Percentiles rank a stretch among this genome's conserved stretches.
phyloP scores from a whole-genome alignment of 805 yeast genomes.

The Lipomyces japonicus region DNA sequence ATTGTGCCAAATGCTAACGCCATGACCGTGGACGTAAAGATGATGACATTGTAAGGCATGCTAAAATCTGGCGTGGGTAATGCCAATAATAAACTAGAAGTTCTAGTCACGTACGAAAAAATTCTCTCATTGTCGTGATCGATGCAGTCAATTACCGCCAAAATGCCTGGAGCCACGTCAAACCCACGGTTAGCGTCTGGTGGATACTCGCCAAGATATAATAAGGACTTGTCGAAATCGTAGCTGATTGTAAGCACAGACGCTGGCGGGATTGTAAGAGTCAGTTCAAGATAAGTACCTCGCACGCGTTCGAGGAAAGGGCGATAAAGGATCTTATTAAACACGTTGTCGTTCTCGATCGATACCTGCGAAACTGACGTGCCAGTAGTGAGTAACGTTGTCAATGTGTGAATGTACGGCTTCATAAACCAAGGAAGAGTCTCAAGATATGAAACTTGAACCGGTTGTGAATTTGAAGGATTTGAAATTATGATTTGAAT shows the following conservation, averaged over 20 bases:
- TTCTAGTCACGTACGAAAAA: slow-evolving; percentile 46
- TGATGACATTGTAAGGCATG: slow-evolving; percentile 97
- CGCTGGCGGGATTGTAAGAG: slow-evolving; percentile 57
- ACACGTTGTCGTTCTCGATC: slow-evolving; percentile 29
- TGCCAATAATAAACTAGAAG: slow-evolving; percentile 80
- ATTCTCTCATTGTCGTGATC: not conserved
- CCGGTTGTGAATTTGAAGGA: slow-evolving; percentile 47
- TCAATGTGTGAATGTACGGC: slow-evolving; percentile 68
- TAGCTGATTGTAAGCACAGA: slow-evolving; percentile 43
- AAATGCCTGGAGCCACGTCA: slow-evolving; percentile 85
- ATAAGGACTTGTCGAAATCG: slow-evolving; percentile 80
- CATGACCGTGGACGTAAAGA: slow-evolving; percentile 88
- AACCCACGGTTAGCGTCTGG: slow-evolving; percentile 99
- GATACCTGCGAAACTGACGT: not conserved
- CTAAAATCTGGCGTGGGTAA: slow-evolving; percentile 97
- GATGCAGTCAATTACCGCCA: slow-evolving; percentile 46
- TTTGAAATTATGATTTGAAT: slow-evolving; percentile 74
- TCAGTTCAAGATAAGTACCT: slow-evolving; percentile 78
- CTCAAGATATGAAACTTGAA: slow-evolving; percentile 64
- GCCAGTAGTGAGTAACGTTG: slow-evolving; percentile 32
- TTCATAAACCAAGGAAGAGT: slow-evolving; percentile 92
- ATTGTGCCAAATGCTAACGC: slow-evolving; percentile 85
- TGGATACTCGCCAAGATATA: slow-evolving; percentile 89
- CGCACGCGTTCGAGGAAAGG: slow-evolving; percentile 78
- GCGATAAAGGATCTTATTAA: slow-evolving; percentile 56